Base-by-base conservation (phyloP, 345 rosid genomes). In the Erucastrum elatum region DNA sequence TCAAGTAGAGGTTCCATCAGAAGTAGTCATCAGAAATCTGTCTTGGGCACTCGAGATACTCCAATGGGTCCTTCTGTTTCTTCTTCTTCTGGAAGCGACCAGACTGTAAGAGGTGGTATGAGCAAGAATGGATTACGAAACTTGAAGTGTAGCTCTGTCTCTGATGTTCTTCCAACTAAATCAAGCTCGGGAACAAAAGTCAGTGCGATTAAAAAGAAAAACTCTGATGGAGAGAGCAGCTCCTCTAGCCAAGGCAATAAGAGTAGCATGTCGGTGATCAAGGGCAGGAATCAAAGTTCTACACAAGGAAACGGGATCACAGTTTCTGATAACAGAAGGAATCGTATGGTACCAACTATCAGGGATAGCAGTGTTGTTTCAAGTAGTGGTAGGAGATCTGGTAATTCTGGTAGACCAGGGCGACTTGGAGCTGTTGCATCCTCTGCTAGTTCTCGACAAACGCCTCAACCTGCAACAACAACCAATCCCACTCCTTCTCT, bases 171-270 rank as follows among this genome's bases (percentile, higher is more conserved):
- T 70, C 77, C 86, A 29, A 60, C 87, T 46, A 80, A 84, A 56
- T 79, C 86, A 58, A 64, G 46, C 35, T 84, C 84, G 11, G 58
- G 85, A n/a, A 83, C 84, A 78, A 87, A 79, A 84, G 85, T 83
- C 67, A 89, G 76, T 39, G 39, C 55, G 8, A 21, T 71, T 6
- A 88, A 81, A 85, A 90, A 77, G 82, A 87, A 87, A 83, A 83
- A 27, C 74, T 70, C 76, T 73, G 91, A 85, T 55, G 93, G 90
- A 77, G 66, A 85, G 76, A 87, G 90, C 76, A 92, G 97, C 82
- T 84, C 91, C 59, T 85, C 89, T 64, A 77, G 66, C 74, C 80
- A 79, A 78, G 94, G 89, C 64, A 86, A 80, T 81, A 95, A 87
- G 84, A 75, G 76, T 58, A 85, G 68, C 8, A 80, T 87, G 74